Conservation (phyloP, 805 yeast species). For the Yamadazyma philogaea region DNA sequence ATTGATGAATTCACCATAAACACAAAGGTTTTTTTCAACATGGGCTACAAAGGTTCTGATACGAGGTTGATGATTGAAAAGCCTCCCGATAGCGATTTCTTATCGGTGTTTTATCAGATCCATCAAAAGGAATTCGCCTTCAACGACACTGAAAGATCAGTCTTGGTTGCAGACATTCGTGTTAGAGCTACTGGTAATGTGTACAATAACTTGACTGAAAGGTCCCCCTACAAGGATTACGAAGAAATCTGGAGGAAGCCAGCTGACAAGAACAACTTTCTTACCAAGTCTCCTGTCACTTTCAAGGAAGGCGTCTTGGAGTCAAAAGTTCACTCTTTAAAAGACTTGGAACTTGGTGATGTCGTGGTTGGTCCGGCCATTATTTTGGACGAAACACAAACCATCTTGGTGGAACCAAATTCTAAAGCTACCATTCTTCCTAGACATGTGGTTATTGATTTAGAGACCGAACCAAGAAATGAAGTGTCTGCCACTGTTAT, state of each 20-base stretch:
- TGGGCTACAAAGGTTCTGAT: slow-evolving; percentile 25
- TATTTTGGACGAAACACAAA: slow-evolving; percentile 77
- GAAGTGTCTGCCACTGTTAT: slow-evolving; percentile 20
- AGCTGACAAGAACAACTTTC: background rate
- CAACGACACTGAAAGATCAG: slow-evolving; percentile 47
- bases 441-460: slow-evolving; percentile 54
- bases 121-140: slow-evolving; percentile 78
- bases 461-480: slow-evolving; percentile 18
- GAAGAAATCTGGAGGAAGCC: slow-evolving; percentile 6
- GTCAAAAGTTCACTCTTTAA: slow-evolving; percentile 50
- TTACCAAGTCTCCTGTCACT: slow-evolving; percentile 4
- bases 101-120: slow-evolving; percentile 45
- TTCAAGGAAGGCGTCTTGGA: slow-evolving; percentile 47
- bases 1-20: slow-evolving; percentile 12
- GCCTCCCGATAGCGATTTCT: slow-evolving; percentile 29
- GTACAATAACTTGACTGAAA: slow-evolving; percentile 37
- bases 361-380: slow-evolving; percentile 36
- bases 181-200: slow-evolving; percentile 67
- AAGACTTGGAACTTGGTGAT: slow-evolving; percentile 52
- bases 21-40: slow-evolving; percentile 15
- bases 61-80: slow-evolving; percentile 25
- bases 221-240: slow-evolving; percentile 45
- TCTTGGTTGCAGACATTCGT: slow-evolving; percentile 69
- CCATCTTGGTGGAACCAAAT: slow-evolving; percentile 68
- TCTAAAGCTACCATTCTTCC: slow-evolving; percentile 54